A percentile compares a stretch with the other conserved stretches of the same genome.
Evolutionary conservation across 495 filamentous ascomycete species (phyloP).

Genomic region (Penicillium fimorum): DNA sequence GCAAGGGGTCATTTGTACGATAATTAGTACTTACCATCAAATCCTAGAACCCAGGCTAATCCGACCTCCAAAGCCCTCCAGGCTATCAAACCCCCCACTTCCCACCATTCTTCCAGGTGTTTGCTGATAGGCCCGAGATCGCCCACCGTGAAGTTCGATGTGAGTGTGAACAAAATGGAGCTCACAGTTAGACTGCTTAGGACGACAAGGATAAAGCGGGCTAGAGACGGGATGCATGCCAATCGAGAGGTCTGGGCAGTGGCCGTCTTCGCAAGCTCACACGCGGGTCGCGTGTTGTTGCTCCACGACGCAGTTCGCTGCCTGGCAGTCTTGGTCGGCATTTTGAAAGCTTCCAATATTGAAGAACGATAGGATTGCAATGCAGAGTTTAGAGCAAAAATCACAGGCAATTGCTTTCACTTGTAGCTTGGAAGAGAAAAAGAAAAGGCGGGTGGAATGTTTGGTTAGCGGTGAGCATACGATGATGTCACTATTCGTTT

Average conservation of each 20-base stretch:
- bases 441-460: conserved; percentile 16
- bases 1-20: not conserved
- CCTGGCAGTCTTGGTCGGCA: conserved; percentile 16
- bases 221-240: conserved; percentile 40
- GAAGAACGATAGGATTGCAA: not conserved
- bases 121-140: conserved; percentile 64
- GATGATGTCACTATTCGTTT: conserved; percentile 38
- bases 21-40: conserved; percentile 55
- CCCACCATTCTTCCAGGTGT: conserved; percentile 56
- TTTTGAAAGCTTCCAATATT: not conserved
- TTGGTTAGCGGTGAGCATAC: conserved; percentile 30
- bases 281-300: conserved; percentile 9
- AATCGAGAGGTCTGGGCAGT: conserved; percentile 13
- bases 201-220: conserved; percentile 63
- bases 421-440: conserved; percentile 10
- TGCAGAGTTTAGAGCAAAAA: not conserved
- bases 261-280: conserved; percentile 12
- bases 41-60: conserved; percentile 66
- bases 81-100: conserved; percentile 57
- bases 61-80: conserved; percentile 71
- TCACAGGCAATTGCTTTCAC: not conserved
- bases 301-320: conserved; percentile 13
- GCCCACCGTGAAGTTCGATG: conserved; percentile 47
- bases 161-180: conserved; percentile 54
- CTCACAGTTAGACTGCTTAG: conserved; percentile 61